phyloP scores from a whole-genome alignment of 2,329 filamentous ascomycete genomes.

The Simplicillium aogashimaense region DNA sequence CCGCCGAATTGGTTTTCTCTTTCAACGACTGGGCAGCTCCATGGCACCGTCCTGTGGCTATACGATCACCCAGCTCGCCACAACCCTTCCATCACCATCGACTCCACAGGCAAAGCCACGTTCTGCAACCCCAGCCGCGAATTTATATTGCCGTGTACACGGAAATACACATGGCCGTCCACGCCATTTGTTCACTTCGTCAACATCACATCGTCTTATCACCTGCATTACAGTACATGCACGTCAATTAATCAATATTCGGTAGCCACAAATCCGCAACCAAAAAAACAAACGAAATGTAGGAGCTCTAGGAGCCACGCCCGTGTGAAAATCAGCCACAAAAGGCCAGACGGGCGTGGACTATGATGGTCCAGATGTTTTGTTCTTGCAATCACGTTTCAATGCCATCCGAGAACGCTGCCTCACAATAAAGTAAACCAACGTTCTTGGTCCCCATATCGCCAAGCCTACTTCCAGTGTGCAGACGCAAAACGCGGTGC shows the following conservation, averaged over 20 bases:
- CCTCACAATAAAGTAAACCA: conserved; percentile 4
- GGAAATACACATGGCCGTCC: background rate
- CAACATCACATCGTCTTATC: too few relatives aligned
- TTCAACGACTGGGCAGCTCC: too few relatives aligned
- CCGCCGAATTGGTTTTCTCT: too few relatives aligned
- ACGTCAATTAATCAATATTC: too few relatives aligned
- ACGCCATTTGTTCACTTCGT: background rate
- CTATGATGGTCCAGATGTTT: conserved; percentile 40
- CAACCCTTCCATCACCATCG: background rate
- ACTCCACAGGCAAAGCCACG: background rate
- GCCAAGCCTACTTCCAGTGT: conserved; percentile 24
- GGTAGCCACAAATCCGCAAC: too few relatives aligned
- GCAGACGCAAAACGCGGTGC: conserved; percentile 24
- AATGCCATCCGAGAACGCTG: conserved; percentile 6
- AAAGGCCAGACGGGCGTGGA: conserved; percentile 31
- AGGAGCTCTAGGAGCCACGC: conserved; percentile 42
- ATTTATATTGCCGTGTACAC: background rate
- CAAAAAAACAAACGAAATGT: conserved; percentile 20
- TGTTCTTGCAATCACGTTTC: conserved; percentile 29
- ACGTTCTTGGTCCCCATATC: conserved; percentile 5
- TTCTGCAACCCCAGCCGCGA: background rate
- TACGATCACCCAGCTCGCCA: background rate
- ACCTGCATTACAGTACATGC: too few relatives aligned
- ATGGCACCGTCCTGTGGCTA: too few relatives aligned
- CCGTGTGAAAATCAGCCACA: conserved; percentile 23